Conservation (phyloP, 2,329 filamentous ascomycete genomes). For the Colletotrichum gloeosporioides region DNA sequence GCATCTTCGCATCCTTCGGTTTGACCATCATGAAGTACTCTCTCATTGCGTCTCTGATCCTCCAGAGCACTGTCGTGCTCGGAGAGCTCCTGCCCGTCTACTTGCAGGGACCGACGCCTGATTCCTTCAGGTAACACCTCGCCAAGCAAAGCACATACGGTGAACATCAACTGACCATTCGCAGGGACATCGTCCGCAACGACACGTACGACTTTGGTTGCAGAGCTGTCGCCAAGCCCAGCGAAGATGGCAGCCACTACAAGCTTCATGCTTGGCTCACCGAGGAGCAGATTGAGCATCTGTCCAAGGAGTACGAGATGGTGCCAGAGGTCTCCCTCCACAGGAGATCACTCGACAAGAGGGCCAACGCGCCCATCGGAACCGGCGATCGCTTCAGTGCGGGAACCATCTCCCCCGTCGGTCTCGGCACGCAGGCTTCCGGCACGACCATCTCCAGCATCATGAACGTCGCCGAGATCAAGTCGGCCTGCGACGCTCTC, state of each 20-base stretch:
- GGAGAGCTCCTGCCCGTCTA: conserved; percentile 9
- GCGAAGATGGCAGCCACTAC: conserved; percentile 13
- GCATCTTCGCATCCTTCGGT: background rate
- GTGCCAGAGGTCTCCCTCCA: conserved; percentile 1
- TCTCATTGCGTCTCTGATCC: conserved; percentile 8
- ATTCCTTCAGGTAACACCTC: background rate
- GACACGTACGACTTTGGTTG: conserved; percentile 17
- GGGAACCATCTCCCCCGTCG: conserved; percentile 29
- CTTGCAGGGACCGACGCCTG: background rate
- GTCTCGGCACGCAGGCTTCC: conserved; percentile 30
- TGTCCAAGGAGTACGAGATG: conserved; percentile 13
- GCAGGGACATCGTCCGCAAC: conserved; percentile 14
- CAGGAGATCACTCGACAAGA: conserved; percentile 1
- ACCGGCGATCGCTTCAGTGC: conserved; percentile 24
- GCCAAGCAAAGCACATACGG: background rate
- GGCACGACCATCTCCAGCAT: conserved; percentile 40
- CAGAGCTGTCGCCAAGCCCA: conserved; percentile 13
- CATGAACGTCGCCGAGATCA: conserved; percentile 50
- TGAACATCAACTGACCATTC: background rate
- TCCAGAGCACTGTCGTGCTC: conserved; percentile 9
- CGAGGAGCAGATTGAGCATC: conserved; percentile 6
- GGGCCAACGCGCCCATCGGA: conserved; percentile 35
- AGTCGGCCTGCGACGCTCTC: conserved; percentile 48
- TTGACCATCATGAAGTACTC: conserved; percentile 10
- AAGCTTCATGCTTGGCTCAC: conserved; percentile 16